phyloP scores from a whole-genome alignment of 352 stramenopile genomes.

The Phytophthora sp. region DNA sequence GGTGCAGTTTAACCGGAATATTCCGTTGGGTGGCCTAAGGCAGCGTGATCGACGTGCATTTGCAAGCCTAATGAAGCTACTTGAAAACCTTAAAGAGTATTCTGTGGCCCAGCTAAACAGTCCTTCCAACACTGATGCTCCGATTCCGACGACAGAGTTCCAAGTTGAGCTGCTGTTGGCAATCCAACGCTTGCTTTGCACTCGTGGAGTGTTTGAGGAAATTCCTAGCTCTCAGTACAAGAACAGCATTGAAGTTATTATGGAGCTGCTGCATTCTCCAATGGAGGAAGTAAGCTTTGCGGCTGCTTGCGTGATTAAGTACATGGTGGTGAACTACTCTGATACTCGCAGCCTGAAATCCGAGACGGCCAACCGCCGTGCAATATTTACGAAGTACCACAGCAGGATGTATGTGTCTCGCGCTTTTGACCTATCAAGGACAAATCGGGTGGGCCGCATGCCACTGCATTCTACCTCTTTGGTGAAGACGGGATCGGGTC shows the following conservation, averaged over 20 bases:
- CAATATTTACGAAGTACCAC: conserved; percentile 88
- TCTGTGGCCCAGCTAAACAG: conserved; percentile 82
- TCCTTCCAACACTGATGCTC: conserved; percentile 80
- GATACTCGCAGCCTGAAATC: conserved; percentile 86
- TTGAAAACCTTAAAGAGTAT: conserved; percentile 89
- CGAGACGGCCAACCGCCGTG: conserved; percentile 81
- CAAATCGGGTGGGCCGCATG: conserved; percentile 68
- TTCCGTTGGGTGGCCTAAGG: conserved; percentile 71
- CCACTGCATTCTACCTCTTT: conserved; percentile 36
- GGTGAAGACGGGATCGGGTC: conserved; percentile 26
- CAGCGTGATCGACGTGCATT: conserved; percentile 82
- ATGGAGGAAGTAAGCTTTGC: conserved; percentile 89
- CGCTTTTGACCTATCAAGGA: conserved; percentile 80
- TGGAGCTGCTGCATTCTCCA: conserved; percentile 86
- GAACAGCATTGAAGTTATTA: conserved; percentile 85
- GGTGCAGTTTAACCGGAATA: conserved; percentile 89
- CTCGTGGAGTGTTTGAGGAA: conserved; percentile 85
- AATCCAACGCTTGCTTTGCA: conserved; percentile 84
- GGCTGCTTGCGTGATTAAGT: conserved; percentile 84
- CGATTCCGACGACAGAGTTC: conserved; percentile 82
- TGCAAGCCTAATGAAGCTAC: conserved; percentile 80
- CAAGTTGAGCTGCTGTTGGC: conserved; percentile 81
- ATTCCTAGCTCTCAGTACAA: conserved; percentile 88
- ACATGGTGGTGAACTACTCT: conserved; percentile 92
- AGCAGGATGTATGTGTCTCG: conserved; percentile 82